Evolutionary conservation across 768 basidiomycete genomes (phyloP), one percentile per base, ranked within the genome.

Genomic region (Boletales sp.): DNA sequence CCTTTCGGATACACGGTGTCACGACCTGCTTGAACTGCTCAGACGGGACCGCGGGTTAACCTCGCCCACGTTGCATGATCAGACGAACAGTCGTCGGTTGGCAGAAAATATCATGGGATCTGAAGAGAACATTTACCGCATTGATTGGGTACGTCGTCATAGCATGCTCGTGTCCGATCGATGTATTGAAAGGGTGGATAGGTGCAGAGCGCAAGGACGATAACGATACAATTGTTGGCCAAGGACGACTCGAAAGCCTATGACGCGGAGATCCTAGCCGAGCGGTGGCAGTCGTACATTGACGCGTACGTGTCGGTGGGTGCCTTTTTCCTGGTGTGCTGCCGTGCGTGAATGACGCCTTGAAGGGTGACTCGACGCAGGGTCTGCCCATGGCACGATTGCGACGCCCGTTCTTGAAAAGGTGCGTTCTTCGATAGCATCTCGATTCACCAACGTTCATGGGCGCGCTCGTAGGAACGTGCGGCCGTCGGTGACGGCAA

Each of bases 241-340:
- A 90, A 90, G 60, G 89, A 90, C 45, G 87, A 89, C 58, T 79
- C 82, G 12, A 81, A 76, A 51, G 77, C 80, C 31, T 87, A 90
- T 51, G 87, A 91, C 59, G 80, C 85, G 0, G 88, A 90, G 58
- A 83, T 85, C 15, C 67, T 86, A 48, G 86, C 83, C 11, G 85
- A 83, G 5, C 76, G 88, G 36, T 92, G 89, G 89, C 84, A 89
- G 56, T 71, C 79, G 0, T 91, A 91, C 62, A 79, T 91, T 47
- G 84, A 89, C 46, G 82, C 86, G 0, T 91, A 80, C 63, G 83
- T 86, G 48, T 80, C 82, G 51, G 82, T 89, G 58, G 10, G 78
- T 60, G 15, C 24, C 47, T 50, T 13, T 13, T 17, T 1, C 38
- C 38, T 2, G 27, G 13, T 8, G 15, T 19, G 30, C 24, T 30